Conservation (phyloP, 495 filamentous ascomycete genomes). For the Letharia lupina region DNA sequence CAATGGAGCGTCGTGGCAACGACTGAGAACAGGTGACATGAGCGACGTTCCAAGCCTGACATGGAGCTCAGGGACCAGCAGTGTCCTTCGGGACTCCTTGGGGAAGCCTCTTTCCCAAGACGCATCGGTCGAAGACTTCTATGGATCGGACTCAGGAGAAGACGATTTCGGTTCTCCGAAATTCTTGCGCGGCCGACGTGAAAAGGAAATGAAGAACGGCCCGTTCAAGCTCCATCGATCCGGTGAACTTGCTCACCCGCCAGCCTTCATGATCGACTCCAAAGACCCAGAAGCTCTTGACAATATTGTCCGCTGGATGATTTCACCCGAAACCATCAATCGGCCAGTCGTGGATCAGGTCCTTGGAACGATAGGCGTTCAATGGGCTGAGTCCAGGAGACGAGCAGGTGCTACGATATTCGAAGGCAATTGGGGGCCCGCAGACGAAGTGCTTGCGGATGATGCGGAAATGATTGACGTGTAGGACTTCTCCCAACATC, state of each 20-base stretch:
- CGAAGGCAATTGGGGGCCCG: constrained; percentile 92
- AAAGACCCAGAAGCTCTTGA: constrained; percentile 65
- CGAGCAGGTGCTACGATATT: constrained; percentile 82
- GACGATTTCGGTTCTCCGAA: constrained; percentile 32
- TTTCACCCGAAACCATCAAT: constrained; percentile 59
- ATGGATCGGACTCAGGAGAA: constrained; percentile 41
- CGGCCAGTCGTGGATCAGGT: constrained; percentile 70
- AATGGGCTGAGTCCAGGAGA: constrained; percentile 66
- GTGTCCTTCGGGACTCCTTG: constrained; percentile 61
- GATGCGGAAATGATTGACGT: constrained; percentile 70
- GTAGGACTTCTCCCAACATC: constrained; percentile 22
- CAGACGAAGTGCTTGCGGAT: constrained; percentile 59
- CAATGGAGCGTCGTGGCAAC: constrained; percentile 83
- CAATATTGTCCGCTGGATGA: constrained; percentile 81
- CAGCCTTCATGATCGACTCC: constrained; percentile 74
- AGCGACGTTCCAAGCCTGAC: constrained; percentile 78
- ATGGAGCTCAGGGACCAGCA: constrained; percentile 57
- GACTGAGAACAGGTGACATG: constrained; percentile 76
- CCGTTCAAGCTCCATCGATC: constrained; percentile 35
- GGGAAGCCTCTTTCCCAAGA: constrained; percentile 53
- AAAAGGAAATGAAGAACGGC: constrained; percentile 21
- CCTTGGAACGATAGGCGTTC: constrained; percentile 55
- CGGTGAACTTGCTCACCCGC: constrained; percentile 66
- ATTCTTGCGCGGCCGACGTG: constrained; percentile 20
- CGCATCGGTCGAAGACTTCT: constrained; percentile 44